Evolutionary conservation across 805 yeast species (phyloP), one percentile per base, ranked within the genome.

Genomic region (Myxozyma lipomycoides): DNA sequence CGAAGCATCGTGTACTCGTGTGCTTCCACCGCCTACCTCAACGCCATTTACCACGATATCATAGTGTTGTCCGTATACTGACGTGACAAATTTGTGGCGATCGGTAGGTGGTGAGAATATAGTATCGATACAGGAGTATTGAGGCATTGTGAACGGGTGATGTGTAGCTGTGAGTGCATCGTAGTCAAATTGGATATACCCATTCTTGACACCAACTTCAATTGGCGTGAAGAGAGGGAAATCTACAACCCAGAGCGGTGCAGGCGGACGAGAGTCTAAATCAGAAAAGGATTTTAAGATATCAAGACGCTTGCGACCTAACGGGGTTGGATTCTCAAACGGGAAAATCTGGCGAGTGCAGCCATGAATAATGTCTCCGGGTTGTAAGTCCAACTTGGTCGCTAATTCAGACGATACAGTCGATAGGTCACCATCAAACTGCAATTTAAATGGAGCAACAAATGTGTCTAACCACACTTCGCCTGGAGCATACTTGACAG

Each of bases 131-230:
- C 88, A 96, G 12, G 78, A 81, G 0, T 79, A 63, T 34, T 82
- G 76, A 1, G 83, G 85, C 98, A 93, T 93, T 0, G 99, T 93
- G 70, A 93, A 93, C 3, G 99, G 99, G 65, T 93, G 99, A 64
- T 93, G 99, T 0, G 97, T 90, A 0, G 98, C 78, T 36, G 76
- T 48, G 21, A 73, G 74, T 7, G 64, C 60, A 1, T 60, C 47
- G 35, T 56, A 64, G 61, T 79, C 77, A 64, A 88, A 91, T 1
- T 43, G 56, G 1, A 97, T 96, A 60, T 78, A 87, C 1, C 67
- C 74, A 1, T 45, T 48, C 9, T 58, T 63, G 6, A 43, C 41
- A 1, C 45, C 56, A 2, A 58, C 61, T 56, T 83, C 90, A 3
- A 69, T 63, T 0, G 98, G 98, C 51, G 83, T 83, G 67, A 93